Evolutionary conservation across 768 basidiomycete genomes (phyloP), one percentile per base, ranked within the genome.

Genomic region (Leccinellum albellum): DNA sequence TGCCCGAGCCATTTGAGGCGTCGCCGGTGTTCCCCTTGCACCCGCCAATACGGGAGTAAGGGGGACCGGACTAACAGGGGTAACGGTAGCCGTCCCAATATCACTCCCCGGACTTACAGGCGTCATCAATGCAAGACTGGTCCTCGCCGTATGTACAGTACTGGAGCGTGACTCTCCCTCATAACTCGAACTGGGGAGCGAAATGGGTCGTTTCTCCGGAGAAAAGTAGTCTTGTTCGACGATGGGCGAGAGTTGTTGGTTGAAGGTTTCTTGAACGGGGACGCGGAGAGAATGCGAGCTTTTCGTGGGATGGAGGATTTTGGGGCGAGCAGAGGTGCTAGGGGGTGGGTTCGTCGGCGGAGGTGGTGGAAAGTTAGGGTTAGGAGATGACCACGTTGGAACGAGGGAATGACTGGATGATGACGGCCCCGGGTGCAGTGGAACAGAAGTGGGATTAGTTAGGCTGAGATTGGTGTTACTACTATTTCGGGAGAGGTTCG

Each of bases 151-250:
- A 71, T 47, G 71, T 42, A 58, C 72, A 23, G 55, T 64, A 33
- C 64, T 66, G n/a, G 61, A 56, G 21, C 64, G 64, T 14, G 66
- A 63, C 26, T 70, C 73, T 44, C 51, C 64, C 8, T 66, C 69
- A 42, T 61, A 53, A 53, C 65, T 68, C 4, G 60, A 71, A 52
- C 58, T 69, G 14, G 58, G 70, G 42, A 74, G 68, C 51, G 72
- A 75, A 44, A 51, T 70, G 51, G 74, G 71, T 32, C 73, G 71
- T 57, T 71, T 73, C 50, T 77, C 75, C 0, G 83, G 83, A 6
- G 84, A 83, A 54, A 83, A 65, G 63, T 86, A 86, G 53, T 86
- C 83, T 61, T 80, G 80, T 70, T 88, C 87, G 9, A 77, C 78
- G 40, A 88, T 87, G 0, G 87, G 86, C 2, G 86, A 86, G 35